A percentile compares a stretch with the other conserved stretches of the same genome.
These are phyloP conservation scores for Podaxis sp. DNA, from an alignment of 768 basidiomycete genomes.

Conservation along the genomic window DNA sequence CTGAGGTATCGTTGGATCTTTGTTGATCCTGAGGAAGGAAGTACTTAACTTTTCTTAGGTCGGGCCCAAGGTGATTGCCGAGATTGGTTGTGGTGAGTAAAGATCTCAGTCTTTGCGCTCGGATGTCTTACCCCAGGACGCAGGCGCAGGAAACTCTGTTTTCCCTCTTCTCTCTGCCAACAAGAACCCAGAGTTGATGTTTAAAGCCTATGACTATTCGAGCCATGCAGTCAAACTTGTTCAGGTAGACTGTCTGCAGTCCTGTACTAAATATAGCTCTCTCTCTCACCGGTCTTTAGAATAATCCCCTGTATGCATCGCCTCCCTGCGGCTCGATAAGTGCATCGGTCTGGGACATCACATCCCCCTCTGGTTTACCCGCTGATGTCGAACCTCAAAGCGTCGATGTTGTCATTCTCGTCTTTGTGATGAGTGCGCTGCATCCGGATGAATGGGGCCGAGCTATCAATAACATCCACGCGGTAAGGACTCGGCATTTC, in stretches of 20 bases:
- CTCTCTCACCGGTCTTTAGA: slow-evolving; percentile 36
- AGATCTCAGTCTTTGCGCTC: not conserved
- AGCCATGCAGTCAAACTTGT: slow-evolving; percentile 86
- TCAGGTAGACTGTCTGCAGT: slow-evolving; percentile 49
- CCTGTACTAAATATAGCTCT: not conserved
- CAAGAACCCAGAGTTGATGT: slow-evolving; percentile 68
- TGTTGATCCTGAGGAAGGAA: slow-evolving; percentile 11
- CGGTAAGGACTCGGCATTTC: slow-evolving; percentile 37
- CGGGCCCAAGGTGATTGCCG: slow-evolving; percentile 72
- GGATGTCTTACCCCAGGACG: slow-evolving; percentile 2
- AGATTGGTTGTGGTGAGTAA: slow-evolving; percentile 84
- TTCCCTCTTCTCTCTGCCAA: slow-evolving; percentile 88
- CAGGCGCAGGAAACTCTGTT: slow-evolving; percentile 93
- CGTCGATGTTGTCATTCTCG: slow-evolving; percentile 89
- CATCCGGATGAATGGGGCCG: slow-evolving; percentile 90
- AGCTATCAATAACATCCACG: slow-evolving; percentile 78
- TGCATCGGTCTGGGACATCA: slow-evolving; percentile 90
- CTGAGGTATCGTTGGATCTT: slow-evolving; percentile 43
- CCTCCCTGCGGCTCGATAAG: slow-evolving; percentile 70
- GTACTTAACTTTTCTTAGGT: slow-evolving; percentile 46
- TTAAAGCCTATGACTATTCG: slow-evolving; percentile 91
- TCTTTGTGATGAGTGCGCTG: slow-evolving; percentile 92
- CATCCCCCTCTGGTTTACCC: slow-evolving; percentile 61
- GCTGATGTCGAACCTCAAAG: slow-evolving; percentile 57
- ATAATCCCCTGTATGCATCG: slow-evolving; percentile 64